Conservation (phyloP, 2,329 filamentous ascomycete genomes). For the Trichoderma asperellum region DNA sequence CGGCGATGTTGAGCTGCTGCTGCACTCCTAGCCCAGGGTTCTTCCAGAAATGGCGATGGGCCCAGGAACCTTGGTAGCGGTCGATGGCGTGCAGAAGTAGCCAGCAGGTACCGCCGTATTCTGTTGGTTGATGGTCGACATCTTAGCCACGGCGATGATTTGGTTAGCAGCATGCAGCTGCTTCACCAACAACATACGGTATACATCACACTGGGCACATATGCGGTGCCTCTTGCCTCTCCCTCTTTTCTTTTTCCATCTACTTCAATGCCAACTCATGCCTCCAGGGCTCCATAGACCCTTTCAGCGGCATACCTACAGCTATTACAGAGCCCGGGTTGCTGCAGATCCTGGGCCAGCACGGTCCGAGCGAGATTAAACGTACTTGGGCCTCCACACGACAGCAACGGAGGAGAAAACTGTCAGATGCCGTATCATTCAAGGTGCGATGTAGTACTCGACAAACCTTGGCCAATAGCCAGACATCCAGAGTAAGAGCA, state of each 20-base stretch:
- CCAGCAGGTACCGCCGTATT: not conserved
- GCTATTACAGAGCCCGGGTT: slow-evolving; percentile 6
- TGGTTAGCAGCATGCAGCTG: not conserved
- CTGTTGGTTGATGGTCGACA: not conserved
- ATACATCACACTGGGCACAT: not conserved
- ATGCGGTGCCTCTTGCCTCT: not conserved
- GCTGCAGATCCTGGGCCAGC: slow-evolving; percentile 21
- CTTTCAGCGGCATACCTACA: not conserved
- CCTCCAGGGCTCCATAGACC: not conserved
- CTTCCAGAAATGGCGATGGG: not conserved
- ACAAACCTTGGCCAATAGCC: not conserved
- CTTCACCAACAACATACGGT: slow-evolving; percentile 3
- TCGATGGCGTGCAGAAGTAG: not conserved
- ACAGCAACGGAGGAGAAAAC: not conserved
- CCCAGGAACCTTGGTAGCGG: not conserved
- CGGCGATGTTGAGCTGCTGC: not conserved
- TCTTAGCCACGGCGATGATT: not conserved
- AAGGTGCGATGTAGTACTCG: not conserved
- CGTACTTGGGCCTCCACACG: slow-evolving; percentile 16
- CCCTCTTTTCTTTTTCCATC: not conserved
- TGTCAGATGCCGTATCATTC: slow-evolving; percentile 1
- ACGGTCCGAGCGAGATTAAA: slow-evolving; percentile 25
- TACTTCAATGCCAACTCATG: not conserved
- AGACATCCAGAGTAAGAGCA: not conserved
- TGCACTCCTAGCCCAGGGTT: not conserved